Evolutionary conservation across 1,139 yeast species (phyloP).

Genomic region (Debaryomyces subglobosus): DNA sequence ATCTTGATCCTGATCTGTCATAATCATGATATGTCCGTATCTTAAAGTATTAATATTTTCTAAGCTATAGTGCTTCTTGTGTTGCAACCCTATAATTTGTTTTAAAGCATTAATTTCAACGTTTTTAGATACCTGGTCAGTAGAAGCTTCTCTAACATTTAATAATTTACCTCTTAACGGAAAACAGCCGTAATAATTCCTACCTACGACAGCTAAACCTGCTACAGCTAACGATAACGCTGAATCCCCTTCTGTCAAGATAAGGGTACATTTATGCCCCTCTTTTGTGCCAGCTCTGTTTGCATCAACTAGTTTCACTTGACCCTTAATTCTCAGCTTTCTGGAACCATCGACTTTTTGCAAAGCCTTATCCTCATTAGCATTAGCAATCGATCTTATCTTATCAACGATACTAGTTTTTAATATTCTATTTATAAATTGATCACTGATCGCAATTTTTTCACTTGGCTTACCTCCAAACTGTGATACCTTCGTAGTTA

Average conservation of each 20-base stretch:
- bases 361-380: constrained; percentile 85
- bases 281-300: constrained; percentile 95
- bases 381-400: constrained; percentile 79
- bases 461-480: constrained; percentile 77
- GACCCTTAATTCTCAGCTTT: constrained; percentile 84
- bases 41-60: constrained; percentile 74
- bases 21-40: constrained; percentile 96
- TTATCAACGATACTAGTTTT: constrained; percentile 84
- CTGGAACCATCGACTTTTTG: constrained; percentile 90
- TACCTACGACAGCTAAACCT: constrained; percentile 93
- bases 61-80: constrained; percentile 71
- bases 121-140: constrained; percentile 90
- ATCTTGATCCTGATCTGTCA: constrained; percentile 99
- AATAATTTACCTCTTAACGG: constrained; percentile 94
- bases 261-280: constrained; percentile 88
- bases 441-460: constrained; percentile 68
- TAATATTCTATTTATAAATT: constrained; percentile 67
- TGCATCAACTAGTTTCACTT: constrained; percentile 92
- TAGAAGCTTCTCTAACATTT: constrained; percentile 94
- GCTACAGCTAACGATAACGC: constrained; percentile 93
- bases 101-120: constrained; percentile 94
- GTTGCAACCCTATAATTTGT: constrained; percentile 94
- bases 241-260: constrained; percentile 96
- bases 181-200: constrained; percentile 94
- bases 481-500: constrained; percentile 84